Base-by-base conservation (phyloP, 2,329 filamentous ascomycete species). In the Pseudocercospora fuligena region DNA sequence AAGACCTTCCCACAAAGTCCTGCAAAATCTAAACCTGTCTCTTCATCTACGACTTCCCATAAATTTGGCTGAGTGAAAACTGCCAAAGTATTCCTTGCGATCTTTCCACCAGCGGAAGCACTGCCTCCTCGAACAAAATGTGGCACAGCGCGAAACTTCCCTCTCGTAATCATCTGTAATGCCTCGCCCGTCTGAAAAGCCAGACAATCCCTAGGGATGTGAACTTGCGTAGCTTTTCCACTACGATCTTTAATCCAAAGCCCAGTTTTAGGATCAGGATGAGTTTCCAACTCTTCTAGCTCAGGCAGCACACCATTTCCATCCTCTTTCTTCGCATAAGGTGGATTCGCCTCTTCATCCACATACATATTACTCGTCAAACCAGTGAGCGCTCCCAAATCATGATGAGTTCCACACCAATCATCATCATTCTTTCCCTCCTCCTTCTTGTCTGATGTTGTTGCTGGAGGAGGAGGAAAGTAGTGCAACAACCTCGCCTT, bases 51-150 rank as follows among this genome's bases (percentile, higher is more conserved):
- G 80, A 88, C 86, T 73, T 94, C 92, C 73, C 87, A 91, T 67
- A 98, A 80, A 81, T 97, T 97, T 25, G 95, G 95, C 85, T 99
- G 95, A 66, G 94, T 99, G 76, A 98, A 99, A 9, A 98, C 93
- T 0, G 95, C 95, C 72, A 99, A 81, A 9, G 95, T 99, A 81
- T 98, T 98, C 67, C 82, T 76, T 12, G 82, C 82, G 33, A 84
- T 80, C 61, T 78, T 79, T 5, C 67, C 78, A 5, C 84, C 85
- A 0, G 86, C 83, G n/a, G n/a, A n/a, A 70, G 87, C 85, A 4
- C 91, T 89, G 0, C 94, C 58, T 14, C 94, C 58, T 14, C 90
- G 86, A 8, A 99, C 95, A 79, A 97, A 98, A 82, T 99, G 95
- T 71, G 95, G 94, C 67, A 98, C 95, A 1, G 95, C 95, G 80